Base-by-base conservation (phyloP, 2,329 filamentous ascomycete species). In the Diaporthe sp. region DNA sequence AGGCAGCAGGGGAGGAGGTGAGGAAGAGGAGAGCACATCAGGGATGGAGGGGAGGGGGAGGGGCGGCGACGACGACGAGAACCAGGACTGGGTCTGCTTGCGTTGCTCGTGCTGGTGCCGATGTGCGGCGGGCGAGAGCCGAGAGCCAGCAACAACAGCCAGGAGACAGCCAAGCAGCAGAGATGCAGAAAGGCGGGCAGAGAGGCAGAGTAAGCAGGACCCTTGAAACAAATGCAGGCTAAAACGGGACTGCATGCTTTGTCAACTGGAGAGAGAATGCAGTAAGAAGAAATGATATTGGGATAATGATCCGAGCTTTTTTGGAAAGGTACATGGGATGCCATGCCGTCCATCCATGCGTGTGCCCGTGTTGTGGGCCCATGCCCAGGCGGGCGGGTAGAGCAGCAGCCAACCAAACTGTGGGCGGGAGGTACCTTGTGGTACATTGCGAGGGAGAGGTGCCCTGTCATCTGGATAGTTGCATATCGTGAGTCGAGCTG, bases 201-300 rank as follows among this genome's bases (percentile, higher is more conserved):
- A 3, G 60, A 31, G 31, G 9, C 15, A 19, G 22, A 3, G 60
- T 62, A 65, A 51, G 46, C 65, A 53, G 46, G 65, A 68, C 65
- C 46, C 65, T 68, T 68, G 65, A 68, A 51, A 67, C 44, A 34
- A 22, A 67, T 51, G 62, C 19, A 37, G 62, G 62, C 62, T 51
- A 67, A 51, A 51, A 67, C 44, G 28, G 62, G 62, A 67, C 62
- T 34, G 42, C 25, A 44, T 65, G 42, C 61, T 34, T 65, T 65
- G 25, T 65, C 60, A 65, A 46, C 25, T 4, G 1, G 8, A 31
- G 39, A 34, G 42, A 22, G 37, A 62, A 62, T 46, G 57, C 31
- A 15, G 57, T 4, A n/a, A 22, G 10, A 42, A 19, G 13, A 51
- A 37, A 17, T 17, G 46, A 67, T 61, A 42, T 39, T 39, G 9